Evolutionary conservation across 2,329 filamentous ascomycete species (phyloP).

Genomic region (Hyphodiscus sp.): DNA sequence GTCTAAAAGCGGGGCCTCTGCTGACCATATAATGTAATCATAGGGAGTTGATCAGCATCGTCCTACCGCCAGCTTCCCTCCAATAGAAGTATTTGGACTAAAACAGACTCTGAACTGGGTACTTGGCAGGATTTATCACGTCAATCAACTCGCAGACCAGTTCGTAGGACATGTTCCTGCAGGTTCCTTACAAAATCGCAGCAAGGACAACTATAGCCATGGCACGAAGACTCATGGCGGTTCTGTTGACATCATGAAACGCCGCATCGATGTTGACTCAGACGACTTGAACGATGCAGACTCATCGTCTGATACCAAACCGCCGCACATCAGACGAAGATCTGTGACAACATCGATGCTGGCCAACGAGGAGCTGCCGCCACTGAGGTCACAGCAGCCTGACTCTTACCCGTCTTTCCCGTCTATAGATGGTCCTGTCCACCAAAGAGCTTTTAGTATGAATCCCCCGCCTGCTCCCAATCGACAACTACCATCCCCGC

Average conservation of each 20-base stretch:
- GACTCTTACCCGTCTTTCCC: constrained; percentile 13
- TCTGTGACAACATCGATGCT: constrained; percentile 12
- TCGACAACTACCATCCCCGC: constrained; percentile 28
- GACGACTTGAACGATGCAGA: constrained; percentile 14
- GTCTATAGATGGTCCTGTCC: constrained; percentile 8
- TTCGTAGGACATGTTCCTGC: constrained; percentile 21
- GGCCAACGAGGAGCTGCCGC: constrained; percentile 16
- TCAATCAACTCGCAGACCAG: constrained; percentile 26
- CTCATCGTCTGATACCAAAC: constrained; percentile 15
- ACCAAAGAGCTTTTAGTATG: constrained; percentile 20
- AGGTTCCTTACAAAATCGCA: constrained; percentile 3
- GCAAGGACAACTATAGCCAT: constrained; percentile 8
- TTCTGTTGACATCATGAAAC: constrained; percentile 23
- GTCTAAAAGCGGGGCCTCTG: not conserved
- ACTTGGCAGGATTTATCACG: constrained; percentile 23
- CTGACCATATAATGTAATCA: constrained; percentile 13
- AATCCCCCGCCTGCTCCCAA: constrained; percentile 25
- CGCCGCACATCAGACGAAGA: constrained; percentile 16
- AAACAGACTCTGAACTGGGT: constrained; percentile 26
- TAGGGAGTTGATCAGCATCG: constrained; percentile 13
- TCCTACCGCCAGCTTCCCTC: constrained; percentile 18
- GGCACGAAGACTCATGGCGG: constrained; percentile 14
- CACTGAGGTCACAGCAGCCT: constrained; percentile 18
- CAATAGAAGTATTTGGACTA: constrained; percentile 24
- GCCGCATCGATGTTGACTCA: constrained; percentile 17